phyloP scores from a whole-genome alignment of 2,329 filamentous ascomycete species.

The Arthrobotrys sphaeroides region DNA sequence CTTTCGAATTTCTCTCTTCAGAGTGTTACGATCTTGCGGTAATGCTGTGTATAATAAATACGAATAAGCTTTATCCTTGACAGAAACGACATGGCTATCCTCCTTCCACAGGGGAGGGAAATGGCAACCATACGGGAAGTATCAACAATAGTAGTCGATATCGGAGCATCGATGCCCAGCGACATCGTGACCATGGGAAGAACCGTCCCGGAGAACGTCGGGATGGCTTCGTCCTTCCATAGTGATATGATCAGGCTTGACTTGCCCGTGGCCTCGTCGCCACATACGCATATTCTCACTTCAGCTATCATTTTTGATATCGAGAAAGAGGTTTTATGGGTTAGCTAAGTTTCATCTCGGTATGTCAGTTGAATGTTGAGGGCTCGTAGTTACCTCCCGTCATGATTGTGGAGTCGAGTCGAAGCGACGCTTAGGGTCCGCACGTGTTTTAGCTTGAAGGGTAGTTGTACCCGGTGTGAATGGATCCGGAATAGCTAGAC shows the following conservation, averaged over 20 bases:
- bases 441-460: not conserved
- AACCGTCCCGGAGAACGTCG: constrained; percentile 92
- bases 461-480: not conserved
- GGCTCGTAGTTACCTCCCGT: not conserved
- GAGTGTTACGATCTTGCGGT: constrained; percentile 86
- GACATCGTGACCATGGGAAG: constrained; percentile 94
- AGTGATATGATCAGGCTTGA: constrained; percentile 92
- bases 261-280: constrained; percentile 75
- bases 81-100: not conserved
- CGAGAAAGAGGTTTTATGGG: too few relatives aligned
- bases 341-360: not conserved
- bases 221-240: constrained; percentile 96
- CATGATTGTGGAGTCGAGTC: not conserved
- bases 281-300: constrained; percentile 51
- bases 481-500: not conserved
- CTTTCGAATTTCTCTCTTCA: constrained; percentile 94
- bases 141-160: constrained; percentile 96
- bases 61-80: not conserved
- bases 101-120: not conserved
- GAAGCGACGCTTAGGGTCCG: not conserved
- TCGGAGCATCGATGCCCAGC: constrained; percentile 92
- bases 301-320: constrained; percentile 51
- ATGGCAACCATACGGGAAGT: constrained; percentile 70
- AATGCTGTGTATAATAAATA: constrained; percentile 67
- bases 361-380: too few relatives aligned